phyloP scores from a whole-genome alignment of 1,139 yeast species.

The Eremothecium gossypii region DNA sequence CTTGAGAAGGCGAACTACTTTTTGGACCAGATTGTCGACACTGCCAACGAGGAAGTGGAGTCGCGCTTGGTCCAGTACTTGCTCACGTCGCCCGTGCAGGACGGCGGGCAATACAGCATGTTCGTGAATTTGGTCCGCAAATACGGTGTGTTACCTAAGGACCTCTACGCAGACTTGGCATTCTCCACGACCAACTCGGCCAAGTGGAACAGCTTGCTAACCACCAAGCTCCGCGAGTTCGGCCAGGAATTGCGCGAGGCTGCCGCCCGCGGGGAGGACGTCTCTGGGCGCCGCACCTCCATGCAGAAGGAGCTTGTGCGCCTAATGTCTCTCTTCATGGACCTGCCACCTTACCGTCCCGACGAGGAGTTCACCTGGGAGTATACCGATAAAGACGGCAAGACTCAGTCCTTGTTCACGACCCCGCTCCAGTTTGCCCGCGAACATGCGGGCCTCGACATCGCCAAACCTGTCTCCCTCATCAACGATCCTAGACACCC shows the following conservation, averaged over 20 bases:
- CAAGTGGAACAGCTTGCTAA: slow-evolving; percentile 50
- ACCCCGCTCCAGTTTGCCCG: slow-evolving; percentile 58
- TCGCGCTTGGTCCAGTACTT: slow-evolving; percentile 59
- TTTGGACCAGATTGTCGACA: slow-evolving; percentile 63
- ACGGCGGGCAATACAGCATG: slow-evolving; percentile 88
- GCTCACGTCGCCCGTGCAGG: slow-evolving; percentile 54
- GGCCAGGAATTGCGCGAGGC: slow-evolving; percentile 56
- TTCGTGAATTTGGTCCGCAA: slow-evolving; percentile 62
- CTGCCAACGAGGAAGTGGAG: slow-evolving; percentile 53
- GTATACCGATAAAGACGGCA: slow-evolving; percentile 62
- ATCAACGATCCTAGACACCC: slow-evolving; percentile 75
- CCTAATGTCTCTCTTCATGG: slow-evolving; percentile 56
- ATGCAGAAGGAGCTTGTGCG: slow-evolving; percentile 57
- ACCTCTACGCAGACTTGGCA: slow-evolving; percentile 53
- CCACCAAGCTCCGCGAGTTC: slow-evolving; percentile 63
- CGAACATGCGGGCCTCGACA: slow-evolving; percentile 42
- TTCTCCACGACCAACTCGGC: slow-evolving; percentile 53
- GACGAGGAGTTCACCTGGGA: slow-evolving; percentile 63
- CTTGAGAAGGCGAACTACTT: slow-evolving; percentile 69
- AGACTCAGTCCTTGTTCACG: slow-evolving; percentile 42
- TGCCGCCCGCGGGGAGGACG: slow-evolving; percentile 27
- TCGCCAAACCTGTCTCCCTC: slow-evolving; percentile 50
- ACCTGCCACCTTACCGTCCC: slow-evolving; percentile 65
- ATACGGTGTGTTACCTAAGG: slow-evolving; percentile 71
- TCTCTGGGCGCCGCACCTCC: slow-evolving; percentile 34